A percentile compares a stretch with the other conserved stretches of the same genome.
phyloP scores from a whole-genome alignment of 2,329 filamentous ascomycete species.

The Zasmidium cellare region DNA sequence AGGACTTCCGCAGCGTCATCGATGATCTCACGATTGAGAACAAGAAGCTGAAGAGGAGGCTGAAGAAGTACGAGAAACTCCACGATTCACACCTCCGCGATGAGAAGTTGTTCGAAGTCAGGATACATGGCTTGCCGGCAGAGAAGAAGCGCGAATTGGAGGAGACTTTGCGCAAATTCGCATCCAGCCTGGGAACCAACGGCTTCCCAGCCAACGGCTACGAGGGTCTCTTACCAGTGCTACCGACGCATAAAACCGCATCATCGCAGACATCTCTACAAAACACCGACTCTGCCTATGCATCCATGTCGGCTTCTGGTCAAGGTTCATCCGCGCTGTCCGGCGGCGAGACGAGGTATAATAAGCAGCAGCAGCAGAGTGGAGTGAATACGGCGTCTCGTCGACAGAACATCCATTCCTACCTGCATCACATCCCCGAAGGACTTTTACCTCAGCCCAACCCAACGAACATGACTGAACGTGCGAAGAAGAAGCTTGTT shows the following conservation, averaged over 20 bases:
- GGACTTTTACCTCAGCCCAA: conserved; percentile 62
- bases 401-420: conserved; percentile 66
- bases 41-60: conserved; percentile 70
- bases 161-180: conserved; percentile 69
- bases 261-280: conserved; percentile 57
- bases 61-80: conserved; percentile 69
- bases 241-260: conserved; percentile 57
- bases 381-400: conserved; percentile 32
- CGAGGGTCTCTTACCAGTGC: conserved; percentile 44
- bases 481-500: conserved; percentile 73
- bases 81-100: conserved; percentile 67
- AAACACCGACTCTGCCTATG: conserved; percentile 58
- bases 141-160: conserved; percentile 77
- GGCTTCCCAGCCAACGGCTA: conserved; percentile 34
- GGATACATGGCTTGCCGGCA: conserved; percentile 70
- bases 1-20: conserved; percentile 79
- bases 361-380: conserved; percentile 14
- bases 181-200: conserved; percentile 60
- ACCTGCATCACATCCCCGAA: conserved; percentile 70
- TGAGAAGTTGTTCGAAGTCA: conserved; percentile 81
- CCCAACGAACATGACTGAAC: conserved; percentile 63
- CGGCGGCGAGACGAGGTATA: conserved; percentile 31
- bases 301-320: conserved; percentile 58
- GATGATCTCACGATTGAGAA: conserved; percentile 86
- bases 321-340: conserved; percentile 44